These are phyloP conservation scores for Phialocephala subalpina DNA, from an alignment of 2,329 filamentous ascomycete genomes.

Conservation along the genomic window DNA sequence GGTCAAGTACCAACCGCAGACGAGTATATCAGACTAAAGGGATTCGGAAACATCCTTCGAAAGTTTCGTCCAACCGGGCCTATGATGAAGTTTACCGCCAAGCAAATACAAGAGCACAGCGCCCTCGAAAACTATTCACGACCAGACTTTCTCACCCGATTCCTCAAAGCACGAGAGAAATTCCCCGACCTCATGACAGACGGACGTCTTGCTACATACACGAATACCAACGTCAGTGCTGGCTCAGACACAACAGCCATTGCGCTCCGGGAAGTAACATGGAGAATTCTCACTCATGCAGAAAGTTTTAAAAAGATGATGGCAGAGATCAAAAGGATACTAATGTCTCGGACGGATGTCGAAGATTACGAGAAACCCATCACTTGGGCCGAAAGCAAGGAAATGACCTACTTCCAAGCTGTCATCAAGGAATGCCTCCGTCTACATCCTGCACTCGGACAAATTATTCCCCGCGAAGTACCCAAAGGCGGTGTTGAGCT, in stretches of 20 bases:
- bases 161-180: neutral
- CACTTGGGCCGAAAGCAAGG: conserved; percentile 31
- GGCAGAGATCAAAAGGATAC: neutral
- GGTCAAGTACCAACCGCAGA: too few species aligned
- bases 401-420: conserved; percentile 54
- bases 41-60: too few species aligned
- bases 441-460: conserved; percentile 52
- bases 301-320: neutral
- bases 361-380: too few species aligned
- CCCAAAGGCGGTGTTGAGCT: conserved; percentile 35
- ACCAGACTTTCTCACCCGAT: neutral
- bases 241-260: neutral
- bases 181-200: too few species aligned
- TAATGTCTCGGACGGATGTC: neutral
- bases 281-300: neutral
- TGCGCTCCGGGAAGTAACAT: neutral
- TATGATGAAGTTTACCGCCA: too few species aligned
- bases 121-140: too few species aligned
- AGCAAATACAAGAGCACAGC: too few species aligned
- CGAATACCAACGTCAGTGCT: neutral
- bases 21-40: too few species aligned
- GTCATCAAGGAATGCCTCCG: conserved; percentile 57
- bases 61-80: too few species aligned
- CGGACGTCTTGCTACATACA: neutral
- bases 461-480: conserved; percentile 53